phyloP scores from a whole-genome alignment of 2,329 filamentous ascomycete species.

The Xenoacremonium recifei region DNA sequence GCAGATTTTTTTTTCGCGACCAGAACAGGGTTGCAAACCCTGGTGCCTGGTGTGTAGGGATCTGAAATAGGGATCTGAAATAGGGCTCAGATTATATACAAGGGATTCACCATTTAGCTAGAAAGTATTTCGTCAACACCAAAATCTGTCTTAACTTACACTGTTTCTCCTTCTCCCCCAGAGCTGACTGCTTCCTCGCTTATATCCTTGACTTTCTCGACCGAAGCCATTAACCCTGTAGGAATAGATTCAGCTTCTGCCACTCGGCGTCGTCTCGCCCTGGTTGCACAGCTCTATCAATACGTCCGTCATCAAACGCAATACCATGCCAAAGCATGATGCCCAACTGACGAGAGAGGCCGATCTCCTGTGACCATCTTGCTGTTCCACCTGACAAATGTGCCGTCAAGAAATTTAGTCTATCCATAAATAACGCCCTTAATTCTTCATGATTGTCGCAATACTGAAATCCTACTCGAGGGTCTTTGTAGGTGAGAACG shows the following conservation, averaged over 20 bases:
- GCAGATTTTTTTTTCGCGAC: no score
- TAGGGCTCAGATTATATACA: no score
- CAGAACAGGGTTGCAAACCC: no score
- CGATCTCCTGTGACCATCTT: conserved; percentile 10
- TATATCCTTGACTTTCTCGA: no score
- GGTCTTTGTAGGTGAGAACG: conserved; percentile 48
- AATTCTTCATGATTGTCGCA: conserved; percentile 42
- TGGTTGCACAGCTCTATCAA: conserved; percentile 56
- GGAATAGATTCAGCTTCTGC: conserved; percentile 42
- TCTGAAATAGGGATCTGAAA: no score
- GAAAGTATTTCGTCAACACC: no score
- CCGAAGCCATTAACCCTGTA: no score
- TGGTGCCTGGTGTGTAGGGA: no score
- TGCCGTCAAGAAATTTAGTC: conserved; percentile 33
- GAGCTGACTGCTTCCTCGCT: no score
- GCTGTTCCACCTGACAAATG: background rate
- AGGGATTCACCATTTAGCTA: no score
- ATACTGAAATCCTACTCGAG: conserved; percentile 39
- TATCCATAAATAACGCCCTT: conserved; percentile 49
- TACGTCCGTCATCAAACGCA: conserved; percentile 59
- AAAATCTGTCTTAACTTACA: no score
- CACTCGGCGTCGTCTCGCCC: conserved; percentile 52
- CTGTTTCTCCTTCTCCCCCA: no score
- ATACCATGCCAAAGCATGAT: conserved; percentile 63
- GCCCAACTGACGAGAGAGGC: conserved; percentile 44